These are phyloP conservation scores for Oenanthe javanica DNA, from an alignment of 140 eudicot genomes.

Conservation along the genomic window DNA sequence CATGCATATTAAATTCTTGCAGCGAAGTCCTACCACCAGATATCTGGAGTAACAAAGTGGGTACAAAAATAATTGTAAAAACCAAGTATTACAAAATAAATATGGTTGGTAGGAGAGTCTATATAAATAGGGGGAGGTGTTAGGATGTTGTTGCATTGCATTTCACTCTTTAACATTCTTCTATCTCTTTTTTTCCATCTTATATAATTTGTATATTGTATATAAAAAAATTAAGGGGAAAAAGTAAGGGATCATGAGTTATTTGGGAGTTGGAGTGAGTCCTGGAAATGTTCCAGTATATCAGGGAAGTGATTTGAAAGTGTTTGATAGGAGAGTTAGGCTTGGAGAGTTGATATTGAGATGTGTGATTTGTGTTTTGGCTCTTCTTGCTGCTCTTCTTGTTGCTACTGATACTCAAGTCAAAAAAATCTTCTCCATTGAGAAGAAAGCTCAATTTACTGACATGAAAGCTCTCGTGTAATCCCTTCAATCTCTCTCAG, in stretches of 20 bases:
- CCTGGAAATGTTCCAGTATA: constrained; percentile 56
- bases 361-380: constrained; percentile 48
- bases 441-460: constrained; percentile 70
- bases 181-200: neutral
- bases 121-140: neutral
- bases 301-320: constrained; percentile 44
- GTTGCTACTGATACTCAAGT: constrained; percentile 73
- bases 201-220: neutral
- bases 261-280: constrained; percentile 73
- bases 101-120: neutral
- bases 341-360: constrained; percentile 59
- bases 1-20: neutral
- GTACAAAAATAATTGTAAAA: neutral
- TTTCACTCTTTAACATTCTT: neutral
- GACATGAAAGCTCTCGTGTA: constrained; percentile 89
- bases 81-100: neutral
- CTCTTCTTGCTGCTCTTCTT: constrained; percentile 61
- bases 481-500: neutral
- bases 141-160: neutral
- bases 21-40: constrained; percentile 6
- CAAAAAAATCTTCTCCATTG: constrained; percentile 54
- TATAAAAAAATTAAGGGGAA: too few species aligned
- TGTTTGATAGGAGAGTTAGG: constrained; percentile 53
- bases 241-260: constrained; percentile 44
- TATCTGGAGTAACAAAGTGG: neutral